Percentiles rank a stretch among this genome's conserved stretches.
Conservation (phyloP, 2,329 filamentous ascomycete species). For the Alternaria dauci region DNA sequence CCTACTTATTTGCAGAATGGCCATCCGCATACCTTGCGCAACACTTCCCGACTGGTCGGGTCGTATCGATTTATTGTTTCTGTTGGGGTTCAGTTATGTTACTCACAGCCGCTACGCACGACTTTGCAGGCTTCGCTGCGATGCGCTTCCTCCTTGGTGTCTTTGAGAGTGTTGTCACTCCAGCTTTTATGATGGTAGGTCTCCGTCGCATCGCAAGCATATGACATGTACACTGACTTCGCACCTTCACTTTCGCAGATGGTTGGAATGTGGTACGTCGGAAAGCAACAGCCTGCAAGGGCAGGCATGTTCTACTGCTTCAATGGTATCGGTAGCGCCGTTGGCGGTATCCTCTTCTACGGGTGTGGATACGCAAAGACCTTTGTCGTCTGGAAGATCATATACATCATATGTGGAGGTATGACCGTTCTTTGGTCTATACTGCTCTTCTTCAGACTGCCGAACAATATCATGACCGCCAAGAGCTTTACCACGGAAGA, state of each 20-base stretch:
- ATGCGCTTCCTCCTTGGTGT: constrained; percentile 33
- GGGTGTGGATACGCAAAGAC: constrained; percentile 54
- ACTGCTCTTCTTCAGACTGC: constrained; percentile 52
- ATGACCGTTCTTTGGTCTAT: constrained; percentile 57
- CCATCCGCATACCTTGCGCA: constrained; percentile 40
- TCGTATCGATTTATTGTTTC: constrained; percentile 35
- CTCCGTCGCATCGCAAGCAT: not conserved
- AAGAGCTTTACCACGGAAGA: constrained; percentile 56
- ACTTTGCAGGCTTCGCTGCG: constrained; percentile 30
- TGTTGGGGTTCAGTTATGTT: constrained; percentile 31
- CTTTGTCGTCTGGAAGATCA: constrained; percentile 56
- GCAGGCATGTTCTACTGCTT: constrained; percentile 37
- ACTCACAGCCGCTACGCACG: constrained; percentile 29
- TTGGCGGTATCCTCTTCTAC: constrained; percentile 48
- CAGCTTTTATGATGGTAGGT: constrained; percentile 32
- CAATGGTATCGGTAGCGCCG: constrained; percentile 29
- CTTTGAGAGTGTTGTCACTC: constrained; percentile 32
- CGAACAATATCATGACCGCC: constrained; percentile 53
- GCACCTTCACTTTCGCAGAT: not conserved
- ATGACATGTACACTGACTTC: not conserved
- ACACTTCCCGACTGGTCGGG: constrained; percentile 43
- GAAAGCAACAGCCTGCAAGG: constrained; percentile 28
- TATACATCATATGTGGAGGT: constrained; percentile 58
- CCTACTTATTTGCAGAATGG: constrained; percentile 32
- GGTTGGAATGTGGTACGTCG: constrained; percentile 19